These are phyloP conservation scores for Apiotrichum gracile DNA, from an alignment of 1,284 basidiomycete genomes.

Conservation along the genomic window DNA sequence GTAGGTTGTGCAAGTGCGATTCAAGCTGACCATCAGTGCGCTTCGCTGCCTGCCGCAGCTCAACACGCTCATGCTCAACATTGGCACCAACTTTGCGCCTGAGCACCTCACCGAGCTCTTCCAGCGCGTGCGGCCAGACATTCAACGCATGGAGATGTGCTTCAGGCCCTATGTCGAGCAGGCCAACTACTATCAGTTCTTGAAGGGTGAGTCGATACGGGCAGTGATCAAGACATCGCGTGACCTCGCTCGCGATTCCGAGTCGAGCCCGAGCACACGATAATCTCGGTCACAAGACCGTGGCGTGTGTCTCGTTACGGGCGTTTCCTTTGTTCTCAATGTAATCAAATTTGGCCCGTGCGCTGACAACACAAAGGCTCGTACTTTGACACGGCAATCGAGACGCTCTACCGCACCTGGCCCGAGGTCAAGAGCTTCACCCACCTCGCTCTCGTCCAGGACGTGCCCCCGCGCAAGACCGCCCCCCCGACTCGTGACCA, in stretches of 20 bases:
- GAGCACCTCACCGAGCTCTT: conserved; percentile 48
- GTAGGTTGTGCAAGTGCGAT: conserved; percentile 14
- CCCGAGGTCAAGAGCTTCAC: conserved; percentile 48
- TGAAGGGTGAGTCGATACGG: conserved; percentile 33
- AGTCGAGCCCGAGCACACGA: not conserved
- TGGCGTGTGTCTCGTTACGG: not conserved
- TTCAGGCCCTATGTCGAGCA: conserved; percentile 49
- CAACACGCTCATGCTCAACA: conserved; percentile 37
- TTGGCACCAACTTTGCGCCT: conserved; percentile 48
- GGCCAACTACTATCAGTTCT: conserved; percentile 46
- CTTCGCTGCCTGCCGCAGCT: conserved; percentile 39
- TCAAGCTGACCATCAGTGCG: conserved; percentile 20
- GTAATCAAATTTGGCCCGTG: not conserved
- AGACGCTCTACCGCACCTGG: conserved; percentile 40
- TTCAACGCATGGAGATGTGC: conserved; percentile 41
- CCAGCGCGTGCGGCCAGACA: conserved; percentile 26
- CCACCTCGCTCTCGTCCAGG: conserved; percentile 45
- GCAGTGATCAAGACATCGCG: too few species aligned
- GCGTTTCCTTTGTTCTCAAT: not conserved
- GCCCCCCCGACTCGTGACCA: conserved; percentile 30
- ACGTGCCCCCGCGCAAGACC: conserved; percentile 42
- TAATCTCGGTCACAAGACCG: not conserved
- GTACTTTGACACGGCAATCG: conserved; percentile 48
- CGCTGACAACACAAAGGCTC: conserved; percentile 28
- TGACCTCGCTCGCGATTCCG: not conserved